Percentiles rank a stretch among this genome's conserved stretches.
phyloP scores from a whole-genome alignment of 129 eudicot genomes.

The Flaveria brownii region DNA sequence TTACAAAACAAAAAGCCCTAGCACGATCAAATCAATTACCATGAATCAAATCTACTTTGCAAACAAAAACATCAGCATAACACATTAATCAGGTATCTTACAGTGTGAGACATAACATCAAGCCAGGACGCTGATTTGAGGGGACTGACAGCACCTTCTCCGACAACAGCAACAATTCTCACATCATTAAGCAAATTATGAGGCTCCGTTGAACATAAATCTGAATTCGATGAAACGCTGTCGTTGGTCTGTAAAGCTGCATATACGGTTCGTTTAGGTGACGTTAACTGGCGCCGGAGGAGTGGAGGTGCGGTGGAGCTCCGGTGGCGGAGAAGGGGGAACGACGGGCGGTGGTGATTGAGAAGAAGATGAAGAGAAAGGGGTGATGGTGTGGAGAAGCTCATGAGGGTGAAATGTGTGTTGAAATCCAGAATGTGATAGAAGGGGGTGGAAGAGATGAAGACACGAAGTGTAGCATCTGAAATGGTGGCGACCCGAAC shows the following conservation, averaged over 20 bases:
- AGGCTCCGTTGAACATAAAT: conserved; percentile 31
- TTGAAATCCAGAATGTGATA: conserved; percentile 1
- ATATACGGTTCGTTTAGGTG: conserved; percentile 16
- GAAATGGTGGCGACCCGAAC: not conserved
- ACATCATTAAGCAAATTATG: conserved; percentile 29
- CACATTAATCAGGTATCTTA: conserved; percentile 30
- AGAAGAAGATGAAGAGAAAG: conserved; percentile 3
- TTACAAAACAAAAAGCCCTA: conserved; percentile 1
- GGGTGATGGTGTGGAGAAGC: not conserved
- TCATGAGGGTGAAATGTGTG: conserved; percentile 17
- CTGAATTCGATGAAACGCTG: conserved; percentile 17
- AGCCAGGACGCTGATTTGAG: conserved; percentile 84
- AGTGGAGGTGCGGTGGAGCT: conserved; percentile 17
- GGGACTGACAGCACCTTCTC: conserved; percentile 80
- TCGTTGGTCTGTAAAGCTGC: conserved; percentile 29
- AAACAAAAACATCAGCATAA: not conserved
- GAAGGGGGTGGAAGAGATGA: not conserved
- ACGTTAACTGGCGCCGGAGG: conserved; percentile 20
- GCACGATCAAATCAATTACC: conserved; percentile 11
- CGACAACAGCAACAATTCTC: conserved; percentile 70
- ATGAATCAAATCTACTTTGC: not conserved
- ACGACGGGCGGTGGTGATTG: conserved; percentile 8
- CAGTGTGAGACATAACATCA: conserved; percentile 88
- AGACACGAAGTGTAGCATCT: not conserved
- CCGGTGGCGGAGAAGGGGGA: conserved; percentile 1